phyloP scores from a whole-genome alignment of 768 basidiomycete species.

The Sistotremastrum niveocremeum region DNA sequence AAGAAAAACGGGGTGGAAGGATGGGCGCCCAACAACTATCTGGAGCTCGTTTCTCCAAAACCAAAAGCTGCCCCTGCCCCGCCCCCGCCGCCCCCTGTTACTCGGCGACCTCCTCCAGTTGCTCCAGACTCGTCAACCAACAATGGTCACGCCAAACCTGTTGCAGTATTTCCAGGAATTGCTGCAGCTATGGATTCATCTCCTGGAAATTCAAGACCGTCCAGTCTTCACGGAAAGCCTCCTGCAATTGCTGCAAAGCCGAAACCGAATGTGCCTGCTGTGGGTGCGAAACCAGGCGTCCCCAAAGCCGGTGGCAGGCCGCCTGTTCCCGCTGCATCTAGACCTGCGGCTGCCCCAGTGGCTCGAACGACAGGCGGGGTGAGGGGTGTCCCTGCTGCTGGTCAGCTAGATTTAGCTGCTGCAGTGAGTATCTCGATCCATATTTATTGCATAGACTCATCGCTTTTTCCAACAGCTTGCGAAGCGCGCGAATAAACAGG shows the following conservation, averaged over 20 bases:
- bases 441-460: background rate
- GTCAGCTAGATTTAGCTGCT: conserved; percentile 73
- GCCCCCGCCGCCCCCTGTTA: conserved; percentile 49
- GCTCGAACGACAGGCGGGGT: conserved; percentile 26
- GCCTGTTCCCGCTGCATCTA: conserved; percentile 42
- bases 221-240: conserved; percentile 32
- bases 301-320: conserved; percentile 45
- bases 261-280: conserved; percentile 44
- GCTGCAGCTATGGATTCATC: conserved; percentile 32
- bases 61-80: conserved; percentile 52
- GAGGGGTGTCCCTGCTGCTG: conserved; percentile 31
- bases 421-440: conserved; percentile 37
- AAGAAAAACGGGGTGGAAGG: conserved; percentile 73
- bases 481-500: conserved; percentile 57
- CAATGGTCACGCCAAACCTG: conserved; percentile 58
- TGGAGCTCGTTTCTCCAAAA: conserved; percentile 64
- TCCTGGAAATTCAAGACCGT: conserved; percentile 35
- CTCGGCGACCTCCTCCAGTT: conserved; percentile 30
- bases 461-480: conserved; percentile 39
- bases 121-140: conserved; percentile 25
- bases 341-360: conserved; percentile 27
- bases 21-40: conserved; percentile 92
- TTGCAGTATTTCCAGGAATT: conserved; percentile 75
- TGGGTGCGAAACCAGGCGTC: conserved; percentile 38
- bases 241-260: conserved; percentile 55